A percentile compares a stretch with the other conserved stretches of the same genome.
Evolutionary conservation across 805 yeast species (phyloP).

Genomic region (Lipomyces sp.): DNA sequence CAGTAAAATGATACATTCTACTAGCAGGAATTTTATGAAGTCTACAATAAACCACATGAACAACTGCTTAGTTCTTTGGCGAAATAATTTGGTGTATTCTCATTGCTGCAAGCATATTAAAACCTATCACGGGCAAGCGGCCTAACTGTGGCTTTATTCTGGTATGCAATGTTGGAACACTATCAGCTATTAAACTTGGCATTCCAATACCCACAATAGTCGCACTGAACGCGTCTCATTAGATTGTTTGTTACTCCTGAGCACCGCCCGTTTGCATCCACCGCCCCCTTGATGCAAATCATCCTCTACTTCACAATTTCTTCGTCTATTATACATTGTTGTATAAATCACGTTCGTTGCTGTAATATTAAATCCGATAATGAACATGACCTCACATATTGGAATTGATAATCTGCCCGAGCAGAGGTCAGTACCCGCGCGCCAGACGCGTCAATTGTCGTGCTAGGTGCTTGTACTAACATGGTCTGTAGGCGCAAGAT

Average conservation of each 20-base stretch:
- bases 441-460: conserved; percentile 17
- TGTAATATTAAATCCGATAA: conserved; percentile 3
- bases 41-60: too few relatives aligned
- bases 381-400: conserved; percentile 33
- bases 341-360: conserved; percentile 1
- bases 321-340: not conserved
- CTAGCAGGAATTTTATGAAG: too few relatives aligned
- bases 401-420: conserved; percentile 43
- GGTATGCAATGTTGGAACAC: too few relatives aligned
- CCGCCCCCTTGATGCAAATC: not conserved
- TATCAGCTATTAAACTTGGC: not conserved
- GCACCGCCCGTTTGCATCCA: not conserved
- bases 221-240: not conserved
- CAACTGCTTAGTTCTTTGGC: too few relatives aligned
- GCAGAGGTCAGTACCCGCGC: conserved; percentile 37
- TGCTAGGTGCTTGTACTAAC: conserved; percentile 3
- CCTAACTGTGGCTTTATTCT: too few relatives aligned
- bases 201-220: not conserved
- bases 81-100: too few relatives aligned
- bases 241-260: conserved; percentile 1
- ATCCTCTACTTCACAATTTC: not conserved
- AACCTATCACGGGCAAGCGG: too few relatives aligned
- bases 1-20: too few relatives aligned
- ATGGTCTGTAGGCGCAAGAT: conserved; percentile 44
- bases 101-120: too few relatives aligned